Evolutionary conservation across 805 yeast species (phyloP).

Genomic region (Pichia phayaonensis): DNA sequence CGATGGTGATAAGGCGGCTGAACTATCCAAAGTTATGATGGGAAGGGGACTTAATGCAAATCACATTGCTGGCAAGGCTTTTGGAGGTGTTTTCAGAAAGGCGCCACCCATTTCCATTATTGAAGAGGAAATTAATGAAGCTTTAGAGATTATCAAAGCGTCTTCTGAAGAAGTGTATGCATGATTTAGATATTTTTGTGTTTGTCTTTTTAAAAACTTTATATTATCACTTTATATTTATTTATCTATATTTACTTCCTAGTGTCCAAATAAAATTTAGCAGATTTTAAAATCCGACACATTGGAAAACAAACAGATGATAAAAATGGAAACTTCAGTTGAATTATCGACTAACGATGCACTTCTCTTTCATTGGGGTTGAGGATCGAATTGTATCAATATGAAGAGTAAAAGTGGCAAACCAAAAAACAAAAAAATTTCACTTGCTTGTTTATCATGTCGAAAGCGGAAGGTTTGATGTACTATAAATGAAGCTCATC

Average conservation of each 20-base stretch:
- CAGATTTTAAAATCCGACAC: no score
- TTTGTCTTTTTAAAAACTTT: no score
- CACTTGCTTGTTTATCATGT: constrained; percentile 16
- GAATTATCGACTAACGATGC: no score
- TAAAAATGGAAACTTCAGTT: no score
- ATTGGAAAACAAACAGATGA: no score
- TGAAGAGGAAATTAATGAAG: constrained; percentile 16
- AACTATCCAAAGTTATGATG: constrained; percentile 13
- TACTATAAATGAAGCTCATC: constrained; percentile 8
- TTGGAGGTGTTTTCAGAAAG: constrained; percentile 27
- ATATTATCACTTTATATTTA: no score
- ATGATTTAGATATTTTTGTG: background rate
- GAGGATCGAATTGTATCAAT: no score
- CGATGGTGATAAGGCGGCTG: constrained; percentile 22
- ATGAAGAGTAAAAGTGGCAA: background rate
- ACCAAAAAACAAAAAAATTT: background rate
- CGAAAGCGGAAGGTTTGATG: constrained; percentile 18
- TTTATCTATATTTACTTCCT: no score
- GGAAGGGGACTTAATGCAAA: constrained; percentile 22
- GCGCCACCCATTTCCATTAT: constrained; percentile 25
- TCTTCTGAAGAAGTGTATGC: constrained; percentile 11
- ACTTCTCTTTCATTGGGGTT: no score
- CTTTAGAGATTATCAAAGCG: constrained; percentile 13
- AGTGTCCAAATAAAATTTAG: no score
- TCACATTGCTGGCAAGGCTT: constrained; percentile 33